These are phyloP conservation scores for Tylopilus sp. DNA, from an alignment of 1,284 basidiomycete genomes.

Conservation along the genomic window DNA sequence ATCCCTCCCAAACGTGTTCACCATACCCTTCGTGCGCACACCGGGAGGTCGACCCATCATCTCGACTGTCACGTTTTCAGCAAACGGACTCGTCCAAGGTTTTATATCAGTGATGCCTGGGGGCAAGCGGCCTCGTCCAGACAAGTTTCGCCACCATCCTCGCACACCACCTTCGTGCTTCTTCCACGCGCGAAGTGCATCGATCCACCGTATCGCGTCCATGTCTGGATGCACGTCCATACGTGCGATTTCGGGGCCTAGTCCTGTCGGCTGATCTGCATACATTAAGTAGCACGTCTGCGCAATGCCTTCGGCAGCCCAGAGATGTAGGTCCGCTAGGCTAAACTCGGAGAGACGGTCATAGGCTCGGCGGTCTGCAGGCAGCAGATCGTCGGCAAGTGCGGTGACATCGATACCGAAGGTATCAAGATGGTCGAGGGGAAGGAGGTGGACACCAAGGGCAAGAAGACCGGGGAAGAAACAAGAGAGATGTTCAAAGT, in stretches of 20 bases:
- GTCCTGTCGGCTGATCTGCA: slow-evolving; percentile 67
- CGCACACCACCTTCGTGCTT: slow-evolving; percentile 29
- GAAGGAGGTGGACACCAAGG: slow-evolving; percentile 73
- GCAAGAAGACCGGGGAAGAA: slow-evolving; percentile 83
- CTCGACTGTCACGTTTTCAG: slow-evolving; percentile 22
- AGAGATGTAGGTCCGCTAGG: slow-evolving; percentile 65
- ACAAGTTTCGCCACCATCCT: not conserved
- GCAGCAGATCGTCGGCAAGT: slow-evolving; percentile 48
- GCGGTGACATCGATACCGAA: slow-evolving; percentile 54
- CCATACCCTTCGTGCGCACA: slow-evolving; percentile 9
- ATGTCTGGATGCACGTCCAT: slow-evolving; percentile 46
- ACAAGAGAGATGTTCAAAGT: slow-evolving; percentile 82
- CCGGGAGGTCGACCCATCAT: not conserved
- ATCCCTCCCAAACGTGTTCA: slow-evolving; percentile 46
- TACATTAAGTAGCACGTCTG: slow-evolving; percentile 76
- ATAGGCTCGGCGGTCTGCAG: slow-evolving; percentile 47
- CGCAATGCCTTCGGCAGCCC: slow-evolving; percentile 77
- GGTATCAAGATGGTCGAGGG: slow-evolving; percentile 58
- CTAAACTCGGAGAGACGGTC: slow-evolving; percentile 49
- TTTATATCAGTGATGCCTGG: slow-evolving; percentile 61
- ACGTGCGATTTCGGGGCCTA: slow-evolving; percentile 68
- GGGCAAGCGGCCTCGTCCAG: slow-evolving; percentile 46
- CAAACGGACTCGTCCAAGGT: slow-evolving; percentile 31
- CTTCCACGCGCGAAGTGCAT: slow-evolving; percentile 64
- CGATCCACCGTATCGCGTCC: slow-evolving; percentile 58